phyloP scores from a whole-genome alignment of 2,329 filamentous ascomycete genomes.

The Calonectria ilicicola region DNA sequence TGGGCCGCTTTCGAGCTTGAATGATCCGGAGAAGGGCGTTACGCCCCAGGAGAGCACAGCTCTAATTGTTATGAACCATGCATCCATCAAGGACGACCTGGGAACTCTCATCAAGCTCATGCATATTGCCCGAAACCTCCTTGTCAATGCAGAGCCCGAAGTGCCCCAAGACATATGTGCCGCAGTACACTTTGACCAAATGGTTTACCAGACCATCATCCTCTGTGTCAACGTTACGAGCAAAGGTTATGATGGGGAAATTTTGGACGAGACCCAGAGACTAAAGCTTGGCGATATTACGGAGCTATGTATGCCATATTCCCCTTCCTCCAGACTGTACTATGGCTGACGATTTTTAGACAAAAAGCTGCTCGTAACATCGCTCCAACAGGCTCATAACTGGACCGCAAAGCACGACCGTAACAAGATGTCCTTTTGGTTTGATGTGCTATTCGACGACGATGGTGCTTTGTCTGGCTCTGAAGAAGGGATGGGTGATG shows the following conservation, averaged over 20 bases:
- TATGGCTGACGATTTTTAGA: slow-evolving; percentile 54
- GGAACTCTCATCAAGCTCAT: slow-evolving; percentile 75
- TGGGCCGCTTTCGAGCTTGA: slow-evolving; percentile 64
- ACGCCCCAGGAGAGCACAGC: slow-evolving; percentile 73
- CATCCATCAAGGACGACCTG: slow-evolving; percentile 70
- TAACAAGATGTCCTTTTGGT: slow-evolving; percentile 79
- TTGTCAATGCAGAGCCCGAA: slow-evolving; percentile 73
- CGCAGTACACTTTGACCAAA: slow-evolving; percentile 73
- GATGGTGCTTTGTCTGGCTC: slow-evolving; percentile 59
- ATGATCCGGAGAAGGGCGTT: slow-evolving; percentile 66
- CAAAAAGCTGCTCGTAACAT: slow-evolving; percentile 75
- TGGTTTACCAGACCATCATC: slow-evolving; percentile 74
- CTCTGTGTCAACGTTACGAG: slow-evolving; percentile 76
- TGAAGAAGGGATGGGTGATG: slow-evolving; percentile 65
- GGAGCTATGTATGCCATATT: slow-evolving; percentile 68
- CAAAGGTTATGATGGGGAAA: slow-evolving; percentile 75
- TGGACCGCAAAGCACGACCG: slow-evolving; percentile 77
- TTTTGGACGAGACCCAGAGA: slow-evolving; percentile 68
- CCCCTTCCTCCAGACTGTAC: background rate
- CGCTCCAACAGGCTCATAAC: slow-evolving; percentile 75
- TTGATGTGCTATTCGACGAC: slow-evolving; percentile 73
- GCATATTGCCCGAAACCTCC: slow-evolving; percentile 74
- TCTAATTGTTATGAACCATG: slow-evolving; percentile 73
- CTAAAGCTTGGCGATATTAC: slow-evolving; percentile 72
- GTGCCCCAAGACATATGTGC: slow-evolving; percentile 75